Evolutionary conservation across 2,329 filamentous ascomycete species (phyloP).

Genomic region (Myriosclerotinia duriaeana): DNA sequence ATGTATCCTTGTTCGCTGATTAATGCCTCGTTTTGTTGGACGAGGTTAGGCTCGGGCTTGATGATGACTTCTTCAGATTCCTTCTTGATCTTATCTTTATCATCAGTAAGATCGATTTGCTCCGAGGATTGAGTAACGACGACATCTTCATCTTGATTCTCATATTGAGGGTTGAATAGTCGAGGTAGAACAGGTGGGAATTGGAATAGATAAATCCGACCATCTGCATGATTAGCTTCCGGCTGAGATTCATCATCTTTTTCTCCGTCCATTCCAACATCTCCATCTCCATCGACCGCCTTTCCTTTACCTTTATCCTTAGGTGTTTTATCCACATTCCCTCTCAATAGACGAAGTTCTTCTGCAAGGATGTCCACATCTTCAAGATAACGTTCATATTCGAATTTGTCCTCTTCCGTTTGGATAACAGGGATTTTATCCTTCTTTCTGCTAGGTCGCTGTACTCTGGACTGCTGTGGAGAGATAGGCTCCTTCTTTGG

Average conservation of each 20-base stretch:
- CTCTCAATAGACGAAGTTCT: conserved; percentile 42
- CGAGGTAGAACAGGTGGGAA: conserved; percentile 62
- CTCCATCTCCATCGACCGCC: conserved; percentile 46
- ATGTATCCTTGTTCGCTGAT: conserved; percentile 54
- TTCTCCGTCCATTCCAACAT: conserved; percentile 37
- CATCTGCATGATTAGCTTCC: conserved; percentile 44
- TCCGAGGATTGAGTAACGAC: conserved; percentile 27
- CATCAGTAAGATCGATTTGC: conserved; percentile 32
- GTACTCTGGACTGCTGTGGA: conserved; percentile 1
- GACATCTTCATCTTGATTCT: conserved; percentile 45
- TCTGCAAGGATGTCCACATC: conserved; percentile 48
- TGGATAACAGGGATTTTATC: conserved; percentile 46
- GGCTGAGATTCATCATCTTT: conserved; percentile 27
- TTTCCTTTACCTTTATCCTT: conserved; percentile 28
- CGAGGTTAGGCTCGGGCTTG: conserved; percentile 21
- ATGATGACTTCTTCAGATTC: conserved; percentile 31
- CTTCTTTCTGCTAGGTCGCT: conserved; percentile 9
- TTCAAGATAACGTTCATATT: conserved; percentile 49
- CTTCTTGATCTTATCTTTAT: conserved; percentile 29
- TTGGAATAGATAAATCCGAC: conserved; percentile 63
- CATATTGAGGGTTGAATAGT: conserved; percentile 42
- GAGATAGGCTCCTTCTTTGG: conserved; percentile 14
- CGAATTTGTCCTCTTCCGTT: conserved; percentile 52
- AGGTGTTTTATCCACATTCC: conserved; percentile 39
- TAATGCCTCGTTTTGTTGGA: conserved; percentile 29